Percentiles rank a stretch among this genome's conserved stretches.
These are phyloP conservation scores for Aotearoamyces nothofagi DNA, from an alignment of 2,329 filamentous ascomycete genomes.

Conservation along the genomic window DNA sequence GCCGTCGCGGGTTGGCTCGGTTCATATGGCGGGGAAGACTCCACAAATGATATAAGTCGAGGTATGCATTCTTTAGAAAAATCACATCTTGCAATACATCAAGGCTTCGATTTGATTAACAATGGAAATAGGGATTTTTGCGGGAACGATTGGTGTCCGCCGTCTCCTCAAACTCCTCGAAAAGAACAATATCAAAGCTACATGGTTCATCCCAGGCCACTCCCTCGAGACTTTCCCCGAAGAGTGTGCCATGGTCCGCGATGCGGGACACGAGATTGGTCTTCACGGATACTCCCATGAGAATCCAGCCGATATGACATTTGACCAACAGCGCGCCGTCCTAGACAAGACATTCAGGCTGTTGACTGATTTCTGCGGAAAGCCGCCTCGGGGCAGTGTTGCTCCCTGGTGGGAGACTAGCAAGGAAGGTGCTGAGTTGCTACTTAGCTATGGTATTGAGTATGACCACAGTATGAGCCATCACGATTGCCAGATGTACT, in stretches of 20 bases:
- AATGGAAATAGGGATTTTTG: conserved; percentile 53
- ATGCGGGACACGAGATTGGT: conserved; percentile 48
- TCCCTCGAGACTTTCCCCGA: conserved; percentile 51
- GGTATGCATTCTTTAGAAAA: conserved; percentile 28
- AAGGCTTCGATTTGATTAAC: too few species aligned
- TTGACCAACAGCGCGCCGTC: conserved; percentile 63
- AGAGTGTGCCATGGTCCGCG: conserved; percentile 44
- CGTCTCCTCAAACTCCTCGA: conserved; percentile 56
- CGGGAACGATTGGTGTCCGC: conserved; percentile 49
- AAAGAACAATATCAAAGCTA: conserved; percentile 57
- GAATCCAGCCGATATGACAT: conserved; percentile 55
- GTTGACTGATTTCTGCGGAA: conserved; percentile 56
- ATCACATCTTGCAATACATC: too few species aligned
- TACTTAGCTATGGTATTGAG: conserved; percentile 52
- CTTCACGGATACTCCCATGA: conserved; percentile 64
- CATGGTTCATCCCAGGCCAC: conserved; percentile 51
- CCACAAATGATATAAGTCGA: conserved; percentile 55
- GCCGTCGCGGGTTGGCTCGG: conserved; percentile 66
- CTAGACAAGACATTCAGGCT: conserved; percentile 60
- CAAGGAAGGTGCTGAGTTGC: conserved; percentile 48
- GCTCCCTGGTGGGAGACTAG: conserved; percentile 66
- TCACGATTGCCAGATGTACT: conserved; percentile 50
- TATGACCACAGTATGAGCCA: conserved; percentile 56
- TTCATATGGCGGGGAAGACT: conserved; percentile 60
- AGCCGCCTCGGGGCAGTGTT: conserved; percentile 56